Base-by-base conservation (phyloP, 2,329 filamentous ascomycete genomes). In the Metarhizium brunneum region DNA sequence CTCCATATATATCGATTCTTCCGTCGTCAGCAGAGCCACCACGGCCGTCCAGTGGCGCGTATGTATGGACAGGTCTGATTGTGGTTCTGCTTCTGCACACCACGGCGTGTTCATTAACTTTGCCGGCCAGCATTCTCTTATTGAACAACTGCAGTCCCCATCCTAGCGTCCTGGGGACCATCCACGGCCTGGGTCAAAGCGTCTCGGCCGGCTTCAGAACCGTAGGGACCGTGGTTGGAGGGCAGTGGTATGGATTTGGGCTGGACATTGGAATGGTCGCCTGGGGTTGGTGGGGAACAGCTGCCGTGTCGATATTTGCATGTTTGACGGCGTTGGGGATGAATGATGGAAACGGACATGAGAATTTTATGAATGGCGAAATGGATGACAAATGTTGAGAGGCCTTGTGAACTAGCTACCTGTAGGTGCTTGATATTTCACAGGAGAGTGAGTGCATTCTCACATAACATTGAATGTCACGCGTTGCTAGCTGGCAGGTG, bases 21-120 rank as follows among this genome's bases (percentile, higher is more conserved):
- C 85, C 84, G 0, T 80, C 81, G 3, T 57, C 72, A 52, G 63
- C 75, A 43, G 64, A 69, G 2, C 60, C 75, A 0, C 72, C 75
- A 0, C 66, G 65, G 11, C 74, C 78, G 0, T 74, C 77, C 0
- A 74, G 73, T 0, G 79, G 79, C 0, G 58, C 75, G 25, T 68
- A 75, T 55, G 72, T 86, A 38, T 88, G 83, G 85, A 69, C 77
- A 1, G 79, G 79, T 16, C 84, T 88, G 56, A 74, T 78, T 0
- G 64, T 81, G 2, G 83, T 89, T 2, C 74, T 89, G 2, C 75
- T 82, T 16, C 66, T 90, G 8, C 88, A 92, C 65, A 87, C 90
- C 16, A 75, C 85, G 4, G 87, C 85, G 0, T 78, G 88, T 32
- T 92, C 88, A 0, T 90, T 92, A 62, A 79, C 79, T 0, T 68